Evolutionary conservation across 768 basidiomycete genomes (phyloP).

Genomic region (Lanmaoa pseudosensibilis): DNA sequence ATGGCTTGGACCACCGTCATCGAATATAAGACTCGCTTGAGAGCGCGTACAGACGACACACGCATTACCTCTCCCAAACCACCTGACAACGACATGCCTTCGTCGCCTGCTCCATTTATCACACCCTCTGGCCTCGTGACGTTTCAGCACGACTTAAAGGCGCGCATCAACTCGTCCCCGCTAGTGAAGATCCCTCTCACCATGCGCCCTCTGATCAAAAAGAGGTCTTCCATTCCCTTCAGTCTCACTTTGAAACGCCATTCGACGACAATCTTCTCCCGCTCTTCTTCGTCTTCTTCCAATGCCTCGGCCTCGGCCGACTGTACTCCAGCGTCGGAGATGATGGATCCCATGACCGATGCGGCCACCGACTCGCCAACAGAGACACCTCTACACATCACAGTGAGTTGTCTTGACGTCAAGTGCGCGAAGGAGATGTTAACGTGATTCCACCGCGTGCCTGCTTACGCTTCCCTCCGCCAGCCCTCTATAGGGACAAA

Average conservation of each 20-base stretch:
- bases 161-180: conserved; percentile 25
- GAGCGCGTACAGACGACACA: conserved; percentile 12
- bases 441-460: conserved; percentile 6
- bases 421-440: not conserved
- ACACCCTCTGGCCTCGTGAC: conserved; percentile 29
- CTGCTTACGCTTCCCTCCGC: not conserved
- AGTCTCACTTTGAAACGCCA: conserved; percentile 24
- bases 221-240: conserved; percentile 28
- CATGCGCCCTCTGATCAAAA: conserved; percentile 29
- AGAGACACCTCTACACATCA: conserved; percentile 1
- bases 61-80: conserved; percentile 18
- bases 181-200: conserved; percentile 29
- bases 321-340: conserved; percentile 17
- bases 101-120: conserved; percentile 28
- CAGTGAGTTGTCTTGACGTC: conserved; percentile 18
- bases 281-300: conserved; percentile 20
- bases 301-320: conserved; percentile 8
- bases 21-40: conserved; percentile 21
- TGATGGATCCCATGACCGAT: conserved; percentile 22
- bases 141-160: conserved; percentile 31
- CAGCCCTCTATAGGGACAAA: conserved; percentile 31
- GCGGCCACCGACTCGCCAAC: conserved; percentile 1
- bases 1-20: conserved; percentile 19
- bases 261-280: conserved; percentile 26
- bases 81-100: conserved; percentile 25